phyloP scores from a whole-genome alignment of 768 basidiomycete species.

The Chalciporus chontae region DNA sequence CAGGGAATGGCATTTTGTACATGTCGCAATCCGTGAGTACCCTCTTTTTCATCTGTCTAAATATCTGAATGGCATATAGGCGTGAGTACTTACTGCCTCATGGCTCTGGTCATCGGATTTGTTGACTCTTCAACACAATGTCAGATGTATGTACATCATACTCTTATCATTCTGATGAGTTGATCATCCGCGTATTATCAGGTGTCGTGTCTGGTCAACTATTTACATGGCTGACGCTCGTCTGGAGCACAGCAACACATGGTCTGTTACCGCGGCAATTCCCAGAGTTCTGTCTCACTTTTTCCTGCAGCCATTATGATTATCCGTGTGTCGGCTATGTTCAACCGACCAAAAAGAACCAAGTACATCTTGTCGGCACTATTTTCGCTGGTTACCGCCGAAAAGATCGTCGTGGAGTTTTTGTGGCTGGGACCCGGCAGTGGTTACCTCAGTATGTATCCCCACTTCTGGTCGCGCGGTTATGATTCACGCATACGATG shows the following conservation, averaged over 20 bases:
- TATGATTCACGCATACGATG: neutral
- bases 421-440: constrained; percentile 1
- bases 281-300: neutral
- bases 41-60: neutral
- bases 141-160: constrained; percentile 3
- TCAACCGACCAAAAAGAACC: constrained; percentile 1
- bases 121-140: neutral
- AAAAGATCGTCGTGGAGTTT: neutral
- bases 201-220: neutral
- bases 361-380: constrained; percentile 1
- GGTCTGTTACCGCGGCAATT: constrained; percentile 1
- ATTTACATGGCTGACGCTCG: neutral
- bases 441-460: neutral
- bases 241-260: neutral
- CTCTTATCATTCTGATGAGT: neutral
- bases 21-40: constrained; percentile 1
- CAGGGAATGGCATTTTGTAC: neutral
- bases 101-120: neutral
- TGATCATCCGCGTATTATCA: neutral
- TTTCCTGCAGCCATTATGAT: constrained; percentile 11
- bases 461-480: neutral
- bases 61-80: neutral
- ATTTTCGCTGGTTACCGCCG: neutral
- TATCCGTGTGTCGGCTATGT: constrained; percentile 15
- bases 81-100: constrained; percentile 1